phyloP scores from a whole-genome alignment of 257 asterid species.

The Fraxinus anomala region DNA sequence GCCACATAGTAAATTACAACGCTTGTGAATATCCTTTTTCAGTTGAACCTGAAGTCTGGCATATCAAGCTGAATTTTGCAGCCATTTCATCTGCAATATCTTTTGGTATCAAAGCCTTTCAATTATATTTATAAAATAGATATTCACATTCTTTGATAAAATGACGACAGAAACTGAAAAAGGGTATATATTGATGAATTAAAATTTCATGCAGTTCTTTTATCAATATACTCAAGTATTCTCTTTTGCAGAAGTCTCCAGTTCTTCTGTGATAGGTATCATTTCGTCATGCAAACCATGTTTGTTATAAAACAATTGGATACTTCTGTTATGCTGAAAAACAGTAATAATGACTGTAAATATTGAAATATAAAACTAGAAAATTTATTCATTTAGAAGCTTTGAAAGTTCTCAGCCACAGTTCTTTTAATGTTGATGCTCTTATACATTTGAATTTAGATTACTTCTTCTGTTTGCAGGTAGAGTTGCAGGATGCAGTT shows the following conservation, averaged over 20 bases:
- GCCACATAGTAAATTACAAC: no score
- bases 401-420: background rate
- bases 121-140: no score
- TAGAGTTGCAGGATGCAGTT: background rate
- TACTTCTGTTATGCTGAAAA: background rate
- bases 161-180: no score
- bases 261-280: background rate
- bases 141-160: no score
- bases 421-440: background rate
- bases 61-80: no score
- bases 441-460: background rate
- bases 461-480: background rate
- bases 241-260: background rate
- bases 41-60: no score
- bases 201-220: no score
- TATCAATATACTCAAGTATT: no score
- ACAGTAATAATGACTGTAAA: background rate
- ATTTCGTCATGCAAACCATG: background rate
- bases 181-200: no score
- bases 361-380: background rate
- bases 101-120: no score
- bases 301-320: background rate
- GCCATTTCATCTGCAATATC: no score
- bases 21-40: no score
- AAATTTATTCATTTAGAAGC: background rate